A percentile compares a stretch with the other conserved stretches of the same genome.
phyloP scores from a whole-genome alignment of 768 basidiomycete genomes.

The Lentinula boryana region DNA sequence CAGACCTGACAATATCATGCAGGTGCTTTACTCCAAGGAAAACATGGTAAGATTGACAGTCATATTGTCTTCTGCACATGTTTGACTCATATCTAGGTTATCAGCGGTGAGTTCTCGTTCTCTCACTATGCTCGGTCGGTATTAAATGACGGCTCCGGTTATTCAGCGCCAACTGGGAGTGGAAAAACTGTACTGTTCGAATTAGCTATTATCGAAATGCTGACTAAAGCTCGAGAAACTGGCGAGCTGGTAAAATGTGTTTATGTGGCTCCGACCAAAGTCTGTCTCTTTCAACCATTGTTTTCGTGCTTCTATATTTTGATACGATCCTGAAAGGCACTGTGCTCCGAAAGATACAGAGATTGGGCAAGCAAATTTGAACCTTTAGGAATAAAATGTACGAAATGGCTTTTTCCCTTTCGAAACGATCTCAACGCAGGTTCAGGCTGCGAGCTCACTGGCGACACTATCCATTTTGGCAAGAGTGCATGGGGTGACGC shows the following conservation, averaged over 20 bases:
- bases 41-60: slow-evolving; percentile 49
- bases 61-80: slow-evolving; percentile 6
- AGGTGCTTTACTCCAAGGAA: slow-evolving; percentile 55
- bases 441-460: slow-evolving; percentile 87
- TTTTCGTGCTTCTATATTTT: background rate
- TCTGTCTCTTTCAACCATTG: slow-evolving; percentile 16
- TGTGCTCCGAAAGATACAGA: slow-evolving; percentile 77
- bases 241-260: slow-evolving; percentile 58
- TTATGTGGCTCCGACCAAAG: slow-evolving; percentile 94
- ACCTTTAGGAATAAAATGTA: slow-evolving; percentile 71
- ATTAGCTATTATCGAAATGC: slow-evolving; percentile 75
- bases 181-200: slow-evolving; percentile 97
- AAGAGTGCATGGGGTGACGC: slow-evolving; percentile 68
- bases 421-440: background rate
- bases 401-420: slow-evolving; percentile 10
- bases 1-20: background rate
- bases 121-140: background rate
- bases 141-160: background rate
- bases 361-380: slow-evolving; percentile 87
- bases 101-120: slow-evolving; percentile 47
- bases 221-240: slow-evolving; percentile 34
- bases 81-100: slow-evolving; percentile 40
- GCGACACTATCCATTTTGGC: slow-evolving; percentile 74
- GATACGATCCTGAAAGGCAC: slow-evolving; percentile 43
- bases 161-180: slow-evolving; percentile 85